Evolutionary conservation across 805 yeast genomes (phyloP).

Genomic region (Candida endomychidarum): DNA sequence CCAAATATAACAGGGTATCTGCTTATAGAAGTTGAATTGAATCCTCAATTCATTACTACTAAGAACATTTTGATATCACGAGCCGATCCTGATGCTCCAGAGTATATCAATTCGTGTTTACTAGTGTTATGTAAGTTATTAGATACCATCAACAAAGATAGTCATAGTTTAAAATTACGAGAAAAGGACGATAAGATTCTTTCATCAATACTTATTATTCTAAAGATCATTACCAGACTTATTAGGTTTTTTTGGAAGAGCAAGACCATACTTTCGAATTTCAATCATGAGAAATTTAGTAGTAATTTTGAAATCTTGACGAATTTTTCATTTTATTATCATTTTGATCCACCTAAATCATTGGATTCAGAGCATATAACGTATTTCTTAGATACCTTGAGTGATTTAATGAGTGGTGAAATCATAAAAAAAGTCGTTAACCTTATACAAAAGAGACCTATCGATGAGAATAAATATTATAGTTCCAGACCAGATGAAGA

Average conservation of each 20-base stretch:
- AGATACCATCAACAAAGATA: slow-evolving; percentile 25
- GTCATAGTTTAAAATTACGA: slow-evolving; percentile 20
- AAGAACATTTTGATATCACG: slow-evolving; percentile 27
- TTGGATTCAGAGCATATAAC: slow-evolving; percentile 20
- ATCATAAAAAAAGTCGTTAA: slow-evolving; percentile 28
- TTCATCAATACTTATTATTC: slow-evolving; percentile 31
- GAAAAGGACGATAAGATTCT: slow-evolving; percentile 32
- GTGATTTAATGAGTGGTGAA: slow-evolving; percentile 30
- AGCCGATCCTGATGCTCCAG: slow-evolving; percentile 8
- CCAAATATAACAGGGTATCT: slow-evolving; percentile 41
- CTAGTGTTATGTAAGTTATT: slow-evolving; percentile 23
- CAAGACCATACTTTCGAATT: slow-evolving; percentile 13
- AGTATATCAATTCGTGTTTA: slow-evolving; percentile 23
- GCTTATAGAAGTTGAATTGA: slow-evolving; percentile 40
- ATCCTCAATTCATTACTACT: slow-evolving; percentile 38
- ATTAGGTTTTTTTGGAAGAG: slow-evolving; percentile 32
- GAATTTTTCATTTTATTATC: slow-evolving; percentile 28
- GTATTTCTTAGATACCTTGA: slow-evolving; percentile 28
- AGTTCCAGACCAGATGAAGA: slow-evolving; percentile 3
- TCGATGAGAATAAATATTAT: slow-evolving; percentile 14
- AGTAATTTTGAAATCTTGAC: slow-evolving; percentile 16
- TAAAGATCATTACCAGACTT: slow-evolving; percentile 30
- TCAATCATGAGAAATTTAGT: slow-evolving; percentile 7
- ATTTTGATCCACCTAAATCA: slow-evolving; percentile 29
- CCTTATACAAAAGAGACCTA: slow-evolving; percentile 22